Evolutionary conservation across 1,284 basidiomycete genomes (phyloP).

Genomic region (Fomitopsis schrenkii): DNA sequence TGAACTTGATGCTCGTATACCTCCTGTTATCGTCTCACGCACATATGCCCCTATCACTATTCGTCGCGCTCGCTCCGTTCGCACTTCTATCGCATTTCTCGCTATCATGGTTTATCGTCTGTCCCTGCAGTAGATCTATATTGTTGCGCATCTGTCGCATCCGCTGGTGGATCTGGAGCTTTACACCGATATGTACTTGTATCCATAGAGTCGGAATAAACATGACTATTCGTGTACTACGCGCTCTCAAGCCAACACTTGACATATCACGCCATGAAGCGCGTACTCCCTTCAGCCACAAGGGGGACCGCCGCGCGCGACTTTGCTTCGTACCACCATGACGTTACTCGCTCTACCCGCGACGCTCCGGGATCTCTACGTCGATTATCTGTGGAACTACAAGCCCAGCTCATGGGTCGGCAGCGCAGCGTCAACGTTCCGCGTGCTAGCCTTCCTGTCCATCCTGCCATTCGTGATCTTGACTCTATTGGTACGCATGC

Average conservation of each 20-base stretch:
- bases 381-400: conserved; percentile 60
- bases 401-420: conserved; percentile 62
- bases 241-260: conserved; percentile 1
- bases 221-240: not conserved
- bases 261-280: not conserved
- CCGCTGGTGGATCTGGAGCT: conserved; percentile 7
- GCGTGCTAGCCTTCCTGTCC: conserved; percentile 58
- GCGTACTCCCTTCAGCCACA: not conserved
- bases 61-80: conserved; percentile 2
- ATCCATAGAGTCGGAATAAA: conserved; percentile 13
- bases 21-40: conserved; percentile 4
- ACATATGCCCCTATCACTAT: not conserved
- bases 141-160: conserved; percentile 16
- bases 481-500: conserved; percentile 49
- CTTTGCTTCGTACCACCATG: conserved; percentile 13
- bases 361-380: conserved; percentile 53
- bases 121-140: conserved; percentile 16
- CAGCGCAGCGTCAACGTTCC: conserved; percentile 58
- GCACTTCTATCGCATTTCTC: conserved; percentile 8
- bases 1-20: conserved; percentile 26
- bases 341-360: conserved; percentile 26
- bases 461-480: conserved; percentile 64
- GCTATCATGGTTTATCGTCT: conserved; percentile 13
- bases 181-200: conserved; percentile 18
- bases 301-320: not conserved